Base-by-base conservation (phyloP, 2,329 filamentous ascomycete species). In the Dryadomyces quercus-mongolicae region DNA sequence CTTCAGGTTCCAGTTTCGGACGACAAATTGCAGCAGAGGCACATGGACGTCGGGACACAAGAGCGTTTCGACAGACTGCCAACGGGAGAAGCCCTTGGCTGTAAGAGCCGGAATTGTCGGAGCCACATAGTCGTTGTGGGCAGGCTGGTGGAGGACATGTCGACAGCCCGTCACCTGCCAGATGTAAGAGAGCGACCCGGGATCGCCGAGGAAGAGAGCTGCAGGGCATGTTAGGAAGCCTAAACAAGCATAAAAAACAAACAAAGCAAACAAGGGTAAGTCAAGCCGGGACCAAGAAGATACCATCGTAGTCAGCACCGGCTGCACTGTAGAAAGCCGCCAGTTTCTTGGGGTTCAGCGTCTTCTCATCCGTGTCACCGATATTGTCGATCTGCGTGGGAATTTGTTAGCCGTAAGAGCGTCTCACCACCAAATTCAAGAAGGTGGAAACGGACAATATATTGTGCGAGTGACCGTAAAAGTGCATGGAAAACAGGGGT, bases 101-200 rank as follows among this genome's bases (percentile, higher is more conserved):
- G 92, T 94, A 54, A 98, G 72, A 15, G 90, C 88, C 0, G 93
- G 93, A 45, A 96, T 78, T 0, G 79, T 82, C 0, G 92, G 93
- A 0, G 83, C 74, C 3, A 78, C 78, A 66, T 87, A 96, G 58
- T 88, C 80, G 62, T 84, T 77, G 43, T 81, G 78, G 49, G 81
- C 80, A 1, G 88, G 88, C 61, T 94, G 87, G 61, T 94, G 87
- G 61, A 97, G 76, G 51, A 82, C 84, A 70, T 97, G 92, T 62
- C 90, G 86, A 66, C 92, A 96, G 61, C 92, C 93, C 52, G 95
- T 81, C 8, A 87, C 87, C 64, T 89, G 86, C 76, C 94, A 97
- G 60, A 96, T 93, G 70, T 89, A 94, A 31, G 91, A 93, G 58
- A 98, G 83, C 46, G 85, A 84, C 42, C 81, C 73, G 57, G 84